Percentiles rank a stretch among this genome's conserved stretches.
Conservation (phyloP, 108 stramenopile species). For the Stephanodiscus minutulus region DNA sequence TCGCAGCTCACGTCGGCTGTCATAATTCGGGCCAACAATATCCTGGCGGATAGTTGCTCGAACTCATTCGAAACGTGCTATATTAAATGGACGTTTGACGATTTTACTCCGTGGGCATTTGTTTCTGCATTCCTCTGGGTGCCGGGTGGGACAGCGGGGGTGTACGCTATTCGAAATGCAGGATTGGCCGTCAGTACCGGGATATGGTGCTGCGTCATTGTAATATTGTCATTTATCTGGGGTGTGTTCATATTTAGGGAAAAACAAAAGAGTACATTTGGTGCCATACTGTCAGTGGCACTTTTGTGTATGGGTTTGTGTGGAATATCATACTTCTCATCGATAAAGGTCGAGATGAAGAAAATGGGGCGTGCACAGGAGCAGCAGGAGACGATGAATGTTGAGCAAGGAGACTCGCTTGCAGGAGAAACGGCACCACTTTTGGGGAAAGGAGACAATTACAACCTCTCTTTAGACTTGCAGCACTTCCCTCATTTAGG, state of each 20-base stretch:
- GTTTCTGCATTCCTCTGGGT: slow-evolving; percentile 74
- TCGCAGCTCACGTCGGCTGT: slow-evolving; percentile 26
- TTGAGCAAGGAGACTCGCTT: slow-evolving; percentile 6
- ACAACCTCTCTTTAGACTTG: slow-evolving; percentile 19
- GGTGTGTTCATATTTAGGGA: slow-evolving; percentile 79
- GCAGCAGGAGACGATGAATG: background rate
- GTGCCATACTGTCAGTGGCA: slow-evolving; percentile 51
- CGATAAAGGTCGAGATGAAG: slow-evolving; percentile 28
- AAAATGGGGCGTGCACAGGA: background rate
- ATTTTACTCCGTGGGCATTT: slow-evolving; percentile 60
- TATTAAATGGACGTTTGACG: slow-evolving; percentile 28
- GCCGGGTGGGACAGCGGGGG: slow-evolving; percentile 71
- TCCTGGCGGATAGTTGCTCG: slow-evolving; percentile 17
- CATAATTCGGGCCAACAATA: slow-evolving; percentile 40
- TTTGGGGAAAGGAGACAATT: background rate
- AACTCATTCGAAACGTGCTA: background rate
- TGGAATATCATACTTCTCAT: slow-evolving; percentile 81
- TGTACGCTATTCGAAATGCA: slow-evolving; percentile 79
- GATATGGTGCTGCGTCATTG: slow-evolving; percentile 77
- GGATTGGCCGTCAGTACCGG: slow-evolving; percentile 81
- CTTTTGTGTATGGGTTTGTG: slow-evolving; percentile 60
- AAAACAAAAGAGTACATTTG: slow-evolving; percentile 59
- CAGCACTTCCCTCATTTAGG: slow-evolving; percentile 41
- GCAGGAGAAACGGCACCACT: slow-evolving; percentile 26
- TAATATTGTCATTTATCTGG: slow-evolving; percentile 76